Evolutionary conservation across 805 yeast species (phyloP), one percentile per base, ranked within the genome.

Genomic region (Lachancea fermentati): DNA sequence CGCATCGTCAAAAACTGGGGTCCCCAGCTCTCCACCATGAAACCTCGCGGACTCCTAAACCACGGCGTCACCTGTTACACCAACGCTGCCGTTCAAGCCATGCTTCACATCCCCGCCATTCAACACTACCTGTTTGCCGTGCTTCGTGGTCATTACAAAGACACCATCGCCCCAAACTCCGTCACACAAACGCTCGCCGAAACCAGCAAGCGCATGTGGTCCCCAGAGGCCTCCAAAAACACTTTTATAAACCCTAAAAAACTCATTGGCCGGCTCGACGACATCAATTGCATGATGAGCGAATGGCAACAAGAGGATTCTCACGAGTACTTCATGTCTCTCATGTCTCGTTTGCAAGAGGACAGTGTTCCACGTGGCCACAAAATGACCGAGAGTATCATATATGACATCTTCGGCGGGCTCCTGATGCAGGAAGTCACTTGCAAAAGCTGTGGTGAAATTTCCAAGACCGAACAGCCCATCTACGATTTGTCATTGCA

Each of bases 281-380:
- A 86, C 53, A 86, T 91, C 53, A 88, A 88, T 62, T 86, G 95
- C 59, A 85, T 86, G 95, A 87, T 89, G 95, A 79, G 88, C 33
- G 93, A 81, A 60, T 89, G 96, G 96, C 89, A 87, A 63, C 98
- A 93, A 62, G 97, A 93, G 63, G 98, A 93, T 63, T 84, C 96
- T 0, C 98, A 93, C 63, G 98, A 93, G 64, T 93, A 89, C 65
- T 86, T 83, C 60, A 89, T 89, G 97, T 85, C 95, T 9, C 68
- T 89, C 45, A 73, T 89, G 72, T 78, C 91, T 5, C 67, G 96
- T 38, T 65, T 89, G 38, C 97, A 89, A 63, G 97, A 89, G 57
- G 97, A 89, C 58, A 75, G 86, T 9, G 87, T 93, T 1, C 97
- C 97, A 28, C 81, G 76, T 56, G 96, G 96, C n/a, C 73, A 68